Conservation (phyloP, 257 asterid genomes). For the Eucommia ulmoides region DNA sequence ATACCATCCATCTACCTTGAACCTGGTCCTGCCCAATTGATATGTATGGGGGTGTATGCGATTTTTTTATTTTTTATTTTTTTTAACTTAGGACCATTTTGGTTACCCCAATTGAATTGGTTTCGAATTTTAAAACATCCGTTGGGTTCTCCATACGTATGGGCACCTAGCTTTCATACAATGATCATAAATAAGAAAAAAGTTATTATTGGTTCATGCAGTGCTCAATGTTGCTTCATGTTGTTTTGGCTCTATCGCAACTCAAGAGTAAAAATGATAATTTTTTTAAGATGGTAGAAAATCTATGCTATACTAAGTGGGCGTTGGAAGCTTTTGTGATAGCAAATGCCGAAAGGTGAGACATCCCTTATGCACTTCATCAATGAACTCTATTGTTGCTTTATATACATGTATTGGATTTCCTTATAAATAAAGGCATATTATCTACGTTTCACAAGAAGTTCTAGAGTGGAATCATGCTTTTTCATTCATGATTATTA, state of each 20-base stretch:
- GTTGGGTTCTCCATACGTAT: too few relatives aligned
- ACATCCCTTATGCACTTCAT: background rate
- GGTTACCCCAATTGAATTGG: background rate
- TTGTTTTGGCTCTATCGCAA: background rate
- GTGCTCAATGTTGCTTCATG: background rate
- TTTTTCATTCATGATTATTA: too few relatives aligned
- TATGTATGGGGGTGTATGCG: background rate
- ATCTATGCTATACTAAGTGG: background rate
- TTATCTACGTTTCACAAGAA: too few relatives aligned
- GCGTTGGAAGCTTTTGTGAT: background rate
- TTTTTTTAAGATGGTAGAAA: background rate
- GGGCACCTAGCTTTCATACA: background rate
- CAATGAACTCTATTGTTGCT: background rate
- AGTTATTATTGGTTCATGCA: background rate
- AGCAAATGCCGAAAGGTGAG: slow-evolving; percentile 11
- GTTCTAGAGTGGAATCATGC: too few relatives aligned
- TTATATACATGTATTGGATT: background rate
- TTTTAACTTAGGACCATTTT: background rate
- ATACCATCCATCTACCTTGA: background rate
- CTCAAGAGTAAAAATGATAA: background rate
- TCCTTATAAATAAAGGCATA: too few relatives aligned
- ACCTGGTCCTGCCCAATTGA: background rate
- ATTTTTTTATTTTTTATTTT: too few relatives aligned
- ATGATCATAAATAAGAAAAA: background rate
- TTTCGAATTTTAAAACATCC: too few relatives aligned